Evolutionary conservation across 2,329 filamentous ascomycete species (phyloP).

Genomic region (Exophiala xenobiotica): DNA sequence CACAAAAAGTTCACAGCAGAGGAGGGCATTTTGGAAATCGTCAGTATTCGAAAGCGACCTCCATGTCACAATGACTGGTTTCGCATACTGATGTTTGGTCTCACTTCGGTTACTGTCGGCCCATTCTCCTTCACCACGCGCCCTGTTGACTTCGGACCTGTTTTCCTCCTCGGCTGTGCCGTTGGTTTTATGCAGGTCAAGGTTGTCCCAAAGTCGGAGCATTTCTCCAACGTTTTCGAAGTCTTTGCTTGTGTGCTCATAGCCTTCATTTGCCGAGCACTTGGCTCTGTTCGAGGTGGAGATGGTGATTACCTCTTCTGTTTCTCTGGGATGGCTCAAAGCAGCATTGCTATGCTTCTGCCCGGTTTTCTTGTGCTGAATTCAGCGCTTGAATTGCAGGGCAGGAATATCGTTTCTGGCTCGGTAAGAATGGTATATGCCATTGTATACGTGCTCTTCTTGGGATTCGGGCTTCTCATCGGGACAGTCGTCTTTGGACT

Average conservation of each 20-base stretch:
- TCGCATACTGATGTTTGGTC: slow-evolving; percentile 67
- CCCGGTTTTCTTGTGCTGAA: slow-evolving; percentile 66
- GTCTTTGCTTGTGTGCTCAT: slow-evolving; percentile 64
- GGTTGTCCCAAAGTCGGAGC: slow-evolving; percentile 69
- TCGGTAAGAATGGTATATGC: slow-evolving; percentile 74
- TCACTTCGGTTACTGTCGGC: slow-evolving; percentile 73
- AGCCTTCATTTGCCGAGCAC: slow-evolving; percentile 67
- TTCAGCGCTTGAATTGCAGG: slow-evolving; percentile 65
- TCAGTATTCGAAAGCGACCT: slow-evolving; percentile 56
- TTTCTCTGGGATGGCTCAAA: slow-evolving; percentile 69
- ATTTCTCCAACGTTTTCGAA: slow-evolving; percentile 65
- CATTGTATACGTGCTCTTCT: slow-evolving; percentile 70
- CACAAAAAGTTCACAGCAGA: slow-evolving; percentile 49
- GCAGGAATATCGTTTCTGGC: slow-evolving; percentile 66
- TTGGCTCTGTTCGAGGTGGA: slow-evolving; percentile 63
- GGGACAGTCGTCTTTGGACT: slow-evolving; percentile 62
- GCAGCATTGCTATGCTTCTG: slow-evolving; percentile 72
- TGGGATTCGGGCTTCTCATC: slow-evolving; percentile 71
- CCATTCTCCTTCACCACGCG: slow-evolving; percentile 78
- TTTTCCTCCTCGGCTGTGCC: slow-evolving; percentile 72
- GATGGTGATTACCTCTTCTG: slow-evolving; percentile 59
- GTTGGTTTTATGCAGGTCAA: slow-evolving; percentile 74
- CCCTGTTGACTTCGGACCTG: slow-evolving; percentile 73
- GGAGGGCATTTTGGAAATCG: slow-evolving; percentile 45
- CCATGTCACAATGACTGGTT: slow-evolving; percentile 58